phyloP scores from a whole-genome alignment of 257 asterid species.

The Lantana camara region DNA sequence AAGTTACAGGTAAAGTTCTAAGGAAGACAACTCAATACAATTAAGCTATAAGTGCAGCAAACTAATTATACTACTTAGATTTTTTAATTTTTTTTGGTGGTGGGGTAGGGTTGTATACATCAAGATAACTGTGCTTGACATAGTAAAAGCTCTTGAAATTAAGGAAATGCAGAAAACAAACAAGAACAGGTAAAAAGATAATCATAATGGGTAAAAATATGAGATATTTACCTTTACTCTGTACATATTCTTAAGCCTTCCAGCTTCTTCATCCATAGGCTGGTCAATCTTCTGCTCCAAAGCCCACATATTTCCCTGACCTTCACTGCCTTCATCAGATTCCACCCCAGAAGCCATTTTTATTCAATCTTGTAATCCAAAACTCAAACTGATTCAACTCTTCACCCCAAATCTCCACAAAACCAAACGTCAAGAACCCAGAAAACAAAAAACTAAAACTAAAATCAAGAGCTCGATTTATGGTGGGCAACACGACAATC shows the following conservation, averaged over 20 bases:
- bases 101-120: no score
- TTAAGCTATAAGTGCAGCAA: not conserved
- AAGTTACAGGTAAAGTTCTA: not conserved
- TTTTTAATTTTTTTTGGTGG: no score
- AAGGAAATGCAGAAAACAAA: no score
- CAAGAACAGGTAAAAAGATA: no score
- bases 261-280: slow-evolving; percentile 94
- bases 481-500: not conserved
- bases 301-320: slow-evolving; percentile 69
- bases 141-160: no score
- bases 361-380: not conserved
- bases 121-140: no score
- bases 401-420: slow-evolving; percentile 9
- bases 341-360: slow-evolving; percentile 44
- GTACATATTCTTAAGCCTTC: slow-evolving; percentile 64
- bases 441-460: slow-evolving; percentile 1
- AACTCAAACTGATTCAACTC: not conserved
- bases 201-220: not conserved
- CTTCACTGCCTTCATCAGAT: slow-evolving; percentile 50
- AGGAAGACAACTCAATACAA: not conserved
- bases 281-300: slow-evolving; percentile 84
- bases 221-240: slow-evolving; percentile 60
- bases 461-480: not conserved
- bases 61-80: not conserved
- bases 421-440: no score